Evolutionary conservation across 1,284 basidiomycete genomes (phyloP).

Genomic region (Cronartium quercuum): DNA sequence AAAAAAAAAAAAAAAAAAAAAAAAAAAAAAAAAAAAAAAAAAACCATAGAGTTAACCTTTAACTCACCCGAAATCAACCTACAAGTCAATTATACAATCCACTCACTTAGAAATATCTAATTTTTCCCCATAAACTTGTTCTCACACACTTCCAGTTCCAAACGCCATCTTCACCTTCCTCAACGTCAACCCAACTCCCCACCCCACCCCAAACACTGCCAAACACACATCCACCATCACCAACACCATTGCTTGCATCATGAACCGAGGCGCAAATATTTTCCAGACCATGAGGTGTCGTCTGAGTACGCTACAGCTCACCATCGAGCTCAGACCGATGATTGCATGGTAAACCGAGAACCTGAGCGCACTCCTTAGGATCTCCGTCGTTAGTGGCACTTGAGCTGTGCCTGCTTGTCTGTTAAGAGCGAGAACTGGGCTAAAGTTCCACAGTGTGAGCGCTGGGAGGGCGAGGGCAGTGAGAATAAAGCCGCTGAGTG

Average conservation of each 20-base stretch:
- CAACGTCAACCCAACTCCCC: constrained; percentile 28
- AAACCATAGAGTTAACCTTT: neutral
- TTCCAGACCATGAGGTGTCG: constrained; percentile 99
- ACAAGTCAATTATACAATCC: too few species aligned
- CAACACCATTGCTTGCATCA: constrained; percentile 60
- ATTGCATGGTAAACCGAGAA: constrained; percentile 65
- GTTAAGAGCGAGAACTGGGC: constrained; percentile 53
- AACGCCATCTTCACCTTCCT: constrained; percentile 37
- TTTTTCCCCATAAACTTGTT: neutral
- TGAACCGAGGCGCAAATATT: constrained; percentile 90
- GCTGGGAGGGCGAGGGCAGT: constrained; percentile 62
- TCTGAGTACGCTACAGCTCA: constrained; percentile 68
- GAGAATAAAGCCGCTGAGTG: constrained; percentile 66
- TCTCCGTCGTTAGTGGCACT: neutral
- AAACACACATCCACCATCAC: constrained; percentile 53
- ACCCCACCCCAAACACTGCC: constrained; percentile 45
- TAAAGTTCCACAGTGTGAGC: constrained; percentile 80
- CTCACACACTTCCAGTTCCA: constrained; percentile 29
- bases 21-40: neutral
- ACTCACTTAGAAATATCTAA: neutral
- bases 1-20: neutral
- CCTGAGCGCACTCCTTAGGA: constrained; percentile 57
- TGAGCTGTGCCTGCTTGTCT: neutral
- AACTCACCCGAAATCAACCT: too few species aligned
- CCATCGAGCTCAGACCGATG: constrained; percentile 64